Conservation (phyloP, 2,329 filamentous ascomycete genomes). For the Microdochium bolleyi region DNA sequence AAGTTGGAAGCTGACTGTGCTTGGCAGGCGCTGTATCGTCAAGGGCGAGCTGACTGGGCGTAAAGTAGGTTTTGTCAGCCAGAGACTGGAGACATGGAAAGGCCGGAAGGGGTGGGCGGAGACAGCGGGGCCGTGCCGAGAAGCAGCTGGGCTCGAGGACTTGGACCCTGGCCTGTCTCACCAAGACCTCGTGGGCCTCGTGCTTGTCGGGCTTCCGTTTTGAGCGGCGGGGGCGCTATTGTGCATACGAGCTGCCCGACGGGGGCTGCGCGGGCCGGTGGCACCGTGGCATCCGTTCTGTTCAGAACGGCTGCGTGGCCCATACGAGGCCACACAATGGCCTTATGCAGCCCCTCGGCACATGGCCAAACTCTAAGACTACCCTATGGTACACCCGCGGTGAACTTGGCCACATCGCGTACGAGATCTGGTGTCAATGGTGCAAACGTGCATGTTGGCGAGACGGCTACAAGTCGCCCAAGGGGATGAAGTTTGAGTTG, state of each 20-base stretch:
- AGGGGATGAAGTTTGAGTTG: not conserved
- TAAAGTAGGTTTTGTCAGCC: not conserved
- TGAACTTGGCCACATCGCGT: not conserved
- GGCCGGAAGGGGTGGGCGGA: not conserved
- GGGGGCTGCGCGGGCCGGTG: not conserved
- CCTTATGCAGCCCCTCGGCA: not conserved
- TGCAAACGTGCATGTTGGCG: not conserved
- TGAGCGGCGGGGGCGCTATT: not conserved
- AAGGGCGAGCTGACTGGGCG: not conserved
- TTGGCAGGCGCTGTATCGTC: not conserved
- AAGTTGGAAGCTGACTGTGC: not conserved
- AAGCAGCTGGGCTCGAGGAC: not conserved
- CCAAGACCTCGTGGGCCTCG: not conserved
- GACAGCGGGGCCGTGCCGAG: not conserved
- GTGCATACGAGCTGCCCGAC: not conserved
- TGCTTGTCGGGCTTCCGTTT: not conserved
- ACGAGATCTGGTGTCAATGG: not conserved
- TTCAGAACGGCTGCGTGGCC: not conserved
- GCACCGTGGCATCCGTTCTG: not conserved
- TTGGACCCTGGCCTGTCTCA: not conserved
- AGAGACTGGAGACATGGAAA: not conserved
- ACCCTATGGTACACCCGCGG: not conserved
- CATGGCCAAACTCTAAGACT: not conserved
- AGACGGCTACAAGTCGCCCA: not conserved
- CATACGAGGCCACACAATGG: not conserved